phyloP scores from a whole-genome alignment of 2,329 filamentous ascomycete genomes.

The Diplodia scrobiculata region DNA sequence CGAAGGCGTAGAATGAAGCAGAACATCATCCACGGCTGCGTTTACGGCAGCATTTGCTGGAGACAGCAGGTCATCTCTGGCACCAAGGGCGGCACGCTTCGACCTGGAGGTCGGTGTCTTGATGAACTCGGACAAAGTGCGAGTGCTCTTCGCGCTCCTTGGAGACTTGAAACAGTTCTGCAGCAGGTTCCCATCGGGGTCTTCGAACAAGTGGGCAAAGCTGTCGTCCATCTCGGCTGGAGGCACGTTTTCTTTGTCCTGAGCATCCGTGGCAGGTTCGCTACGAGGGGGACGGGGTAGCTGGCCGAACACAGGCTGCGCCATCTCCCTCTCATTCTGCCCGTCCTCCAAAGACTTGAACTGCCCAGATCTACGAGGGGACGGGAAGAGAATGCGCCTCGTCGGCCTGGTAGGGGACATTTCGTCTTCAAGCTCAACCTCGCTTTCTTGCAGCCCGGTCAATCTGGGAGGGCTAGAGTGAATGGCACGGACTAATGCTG shows the following conservation, averaged over 20 bases:
- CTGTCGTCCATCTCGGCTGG: slow-evolving; percentile 51
- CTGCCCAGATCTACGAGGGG: slow-evolving; percentile 67
- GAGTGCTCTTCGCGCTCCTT: slow-evolving; percentile 60
- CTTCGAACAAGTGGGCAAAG: slow-evolving; percentile 68
- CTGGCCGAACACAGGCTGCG: slow-evolving; percentile 41
- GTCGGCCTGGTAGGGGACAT: slow-evolving; percentile 62
- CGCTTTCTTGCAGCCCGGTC: slow-evolving; percentile 50
- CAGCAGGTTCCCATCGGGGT: slow-evolving; percentile 53
- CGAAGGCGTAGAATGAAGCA: slow-evolving; percentile 44
- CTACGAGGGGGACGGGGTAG: slow-evolving; percentile 11
- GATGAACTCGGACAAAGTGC: slow-evolving; percentile 54
- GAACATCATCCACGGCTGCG: slow-evolving; percentile 42
- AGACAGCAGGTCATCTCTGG: slow-evolving; percentile 33
- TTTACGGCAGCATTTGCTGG: slow-evolving; percentile 31
- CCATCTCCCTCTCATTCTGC: slow-evolving; percentile 9
- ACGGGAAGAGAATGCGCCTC: slow-evolving; percentile 74
- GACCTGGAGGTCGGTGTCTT: slow-evolving; percentile 50
- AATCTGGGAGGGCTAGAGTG: slow-evolving; percentile 63
- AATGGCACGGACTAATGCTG: slow-evolving; percentile 56
- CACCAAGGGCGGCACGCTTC: slow-evolving; percentile 43
- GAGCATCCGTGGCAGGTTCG: slow-evolving; percentile 11
- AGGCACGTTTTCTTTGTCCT: slow-evolving; percentile 62
- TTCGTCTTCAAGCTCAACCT: slow-evolving; percentile 54
- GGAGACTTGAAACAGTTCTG: slow-evolving; percentile 60
- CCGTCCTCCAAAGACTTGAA: slow-evolving; percentile 59